Evolutionary conservation across 1,284 basidiomycete genomes (phyloP), one percentile per base, ranked within the genome.

Genomic region (Phenoliferia sp.): DNA sequence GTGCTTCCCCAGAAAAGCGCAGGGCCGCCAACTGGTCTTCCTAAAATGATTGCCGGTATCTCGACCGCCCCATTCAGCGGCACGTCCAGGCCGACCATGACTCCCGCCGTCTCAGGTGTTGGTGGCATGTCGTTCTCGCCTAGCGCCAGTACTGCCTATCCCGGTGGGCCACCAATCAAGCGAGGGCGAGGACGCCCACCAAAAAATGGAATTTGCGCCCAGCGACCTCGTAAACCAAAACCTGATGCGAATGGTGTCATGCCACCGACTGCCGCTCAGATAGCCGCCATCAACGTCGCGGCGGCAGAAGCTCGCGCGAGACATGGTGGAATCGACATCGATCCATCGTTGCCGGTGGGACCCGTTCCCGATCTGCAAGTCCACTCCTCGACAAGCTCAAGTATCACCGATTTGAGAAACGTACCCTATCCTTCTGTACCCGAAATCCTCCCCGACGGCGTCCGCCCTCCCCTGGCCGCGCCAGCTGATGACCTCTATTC

Each of bases 161-260:
- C 57, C 22, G 57, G 57, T 26, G 57, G 33, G 9, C 57, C 57
- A 15, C 57, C 31, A 29, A 48, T 60, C 61, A 62, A 62, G 35
- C 52, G 65, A 33, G 64, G 64, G 10, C 57, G 68, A 26, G 68
- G 68, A 2, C 61, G 68, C 48, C 68, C 68, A 9, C 68, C 68
- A 10, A 69, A 69, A 57, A 52, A 66, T 32, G 65, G 61, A 32
- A 55, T 62, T 28, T 62, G 50, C 33, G 61, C 61, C 10, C 50
- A 62, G 26, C 31, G 61, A 4, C 61, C 61, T n/a, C 34, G 61
- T 34, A 62, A 62, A 34, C 59, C 31, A 58, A 66, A 55, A 62
- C 60, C 61, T 12, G 50, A 62, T 28, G 59, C 48, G 48, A 52
- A 52, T 26, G 10, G 58, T 10, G 44, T 56, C 16, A 12, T 56